Evolutionary conservation across 2,329 filamentous ascomycete species (phyloP).

Genomic region (Pyrenophora graminea): DNA sequence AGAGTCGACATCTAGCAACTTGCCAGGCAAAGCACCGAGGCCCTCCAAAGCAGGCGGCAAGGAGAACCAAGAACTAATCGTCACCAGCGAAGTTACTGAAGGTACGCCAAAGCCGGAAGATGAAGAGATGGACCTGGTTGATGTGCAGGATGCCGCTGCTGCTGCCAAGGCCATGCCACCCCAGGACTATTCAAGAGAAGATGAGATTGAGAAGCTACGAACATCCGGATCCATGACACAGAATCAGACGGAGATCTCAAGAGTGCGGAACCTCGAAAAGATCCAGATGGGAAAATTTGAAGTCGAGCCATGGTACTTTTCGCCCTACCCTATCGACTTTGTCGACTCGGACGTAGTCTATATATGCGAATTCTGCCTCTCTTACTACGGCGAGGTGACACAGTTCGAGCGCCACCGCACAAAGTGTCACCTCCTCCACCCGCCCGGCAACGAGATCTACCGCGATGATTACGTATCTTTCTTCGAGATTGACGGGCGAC

Average conservation of each 20-base stretch:
- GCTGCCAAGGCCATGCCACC: constrained; percentile 57
- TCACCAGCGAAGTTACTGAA: constrained; percentile 54
- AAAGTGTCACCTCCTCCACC: constrained; percentile 90
- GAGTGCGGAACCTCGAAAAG: constrained; percentile 90
- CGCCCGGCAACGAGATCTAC: constrained; percentile 97
- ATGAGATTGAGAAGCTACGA: constrained; percentile 94
- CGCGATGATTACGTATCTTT: constrained; percentile 92
- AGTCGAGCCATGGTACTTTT: constrained; percentile 98
- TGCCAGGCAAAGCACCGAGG: constrained; percentile 51
- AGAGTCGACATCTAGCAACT: constrained; percentile 57
- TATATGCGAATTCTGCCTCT: constrained; percentile 96
- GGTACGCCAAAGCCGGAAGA: constrained; percentile 57
- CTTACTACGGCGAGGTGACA: constrained; percentile 82
- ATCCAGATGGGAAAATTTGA: constrained; percentile 93
- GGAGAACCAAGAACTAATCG: constrained; percentile 59
- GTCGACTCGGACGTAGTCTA: constrained; percentile 87
- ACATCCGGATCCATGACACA: constrained; percentile 98
- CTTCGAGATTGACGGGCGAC: constrained; percentile 93
- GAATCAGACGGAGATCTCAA: constrained; percentile 93
- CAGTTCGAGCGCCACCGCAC: constrained; percentile 82
- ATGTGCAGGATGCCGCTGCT: constrained; percentile 57
- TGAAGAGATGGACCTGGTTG: constrained; percentile 57
- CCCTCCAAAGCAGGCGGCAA: constrained; percentile 64
- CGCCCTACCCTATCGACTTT: constrained; percentile 89
- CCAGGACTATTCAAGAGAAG: constrained; percentile 72